Evolutionary conservation across 257 asterid species (phyloP).

Genomic region (Nicotiana paniculata): DNA sequence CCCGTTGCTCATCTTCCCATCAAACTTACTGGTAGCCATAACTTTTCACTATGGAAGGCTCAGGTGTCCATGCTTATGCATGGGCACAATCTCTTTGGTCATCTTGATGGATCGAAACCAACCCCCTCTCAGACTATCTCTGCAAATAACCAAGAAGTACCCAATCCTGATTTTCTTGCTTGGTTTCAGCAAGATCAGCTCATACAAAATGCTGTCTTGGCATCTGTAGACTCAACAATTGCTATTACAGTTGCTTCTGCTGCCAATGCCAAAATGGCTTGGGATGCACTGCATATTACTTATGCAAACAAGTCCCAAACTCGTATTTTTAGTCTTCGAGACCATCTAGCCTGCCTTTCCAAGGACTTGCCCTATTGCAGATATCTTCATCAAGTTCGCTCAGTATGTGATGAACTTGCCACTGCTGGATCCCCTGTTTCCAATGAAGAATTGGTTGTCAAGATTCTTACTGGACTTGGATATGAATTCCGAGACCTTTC

Average conservation of each 20-base stretch:
- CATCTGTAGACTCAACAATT: not conserved
- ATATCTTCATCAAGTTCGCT: not conserved
- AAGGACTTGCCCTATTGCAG: not conserved
- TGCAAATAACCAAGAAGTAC: not conserved
- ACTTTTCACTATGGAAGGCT: too few relatives aligned
- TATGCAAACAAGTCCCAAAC: not conserved
- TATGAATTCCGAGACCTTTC: not conserved
- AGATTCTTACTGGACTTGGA: not conserved
- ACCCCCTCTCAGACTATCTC: not conserved
- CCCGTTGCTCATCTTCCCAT: too few relatives aligned
- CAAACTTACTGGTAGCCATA: too few relatives aligned
- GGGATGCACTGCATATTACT: not conserved
- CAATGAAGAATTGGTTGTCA: not conserved
- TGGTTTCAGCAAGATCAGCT: not conserved
- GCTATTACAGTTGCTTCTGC: not conserved
- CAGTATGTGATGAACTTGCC: not conserved
- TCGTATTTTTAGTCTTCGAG: not conserved
- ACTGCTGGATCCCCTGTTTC: not conserved
- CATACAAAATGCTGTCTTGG: too few relatives aligned
- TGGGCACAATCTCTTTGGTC: not conserved
- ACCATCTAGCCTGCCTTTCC: not conserved
- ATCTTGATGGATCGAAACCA: not conserved
- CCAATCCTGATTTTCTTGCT: not conserved
- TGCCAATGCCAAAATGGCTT: not conserved
- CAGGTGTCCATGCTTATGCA: too few relatives aligned